Evolutionary conservation across 176 grass and related monocot genomes (phyloP).

Genomic region (Cenchrus fungigraminus): DNA sequence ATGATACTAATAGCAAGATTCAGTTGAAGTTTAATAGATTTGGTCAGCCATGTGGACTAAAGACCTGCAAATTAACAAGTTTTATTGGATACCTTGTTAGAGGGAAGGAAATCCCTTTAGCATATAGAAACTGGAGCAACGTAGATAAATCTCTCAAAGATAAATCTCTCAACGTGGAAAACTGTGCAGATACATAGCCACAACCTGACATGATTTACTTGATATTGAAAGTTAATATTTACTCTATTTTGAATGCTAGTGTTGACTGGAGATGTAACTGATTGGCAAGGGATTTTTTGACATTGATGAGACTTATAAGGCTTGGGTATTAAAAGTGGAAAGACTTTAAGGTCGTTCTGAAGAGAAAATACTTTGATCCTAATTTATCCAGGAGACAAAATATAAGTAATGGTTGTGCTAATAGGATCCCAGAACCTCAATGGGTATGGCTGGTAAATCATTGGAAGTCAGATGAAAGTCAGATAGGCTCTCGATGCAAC

Average conservation of each 20-base stretch:
- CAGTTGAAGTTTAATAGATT: background rate
- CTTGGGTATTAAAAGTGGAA: constrained; percentile 17
- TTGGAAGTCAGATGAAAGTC: background rate
- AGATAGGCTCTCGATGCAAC: background rate
- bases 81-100: background rate
- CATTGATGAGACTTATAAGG: background rate
- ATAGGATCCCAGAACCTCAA: background rate
- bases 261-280: background rate
- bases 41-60: background rate
- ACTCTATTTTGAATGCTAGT: background rate
- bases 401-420: background rate
- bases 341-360: background rate
- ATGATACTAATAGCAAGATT: background rate
- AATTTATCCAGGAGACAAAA: background rate
- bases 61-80: background rate
- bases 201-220: background rate
- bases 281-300: background rate
- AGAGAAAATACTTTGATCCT: background rate
- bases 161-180: background rate
- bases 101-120: background rate
- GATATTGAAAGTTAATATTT: background rate
- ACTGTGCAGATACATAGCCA: background rate
- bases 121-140: background rate
- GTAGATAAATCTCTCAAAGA: background rate
- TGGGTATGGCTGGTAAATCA: background rate